Conservation (phyloP, 75 land plant genomes). For the Sequoia sempervirens region DNA sequence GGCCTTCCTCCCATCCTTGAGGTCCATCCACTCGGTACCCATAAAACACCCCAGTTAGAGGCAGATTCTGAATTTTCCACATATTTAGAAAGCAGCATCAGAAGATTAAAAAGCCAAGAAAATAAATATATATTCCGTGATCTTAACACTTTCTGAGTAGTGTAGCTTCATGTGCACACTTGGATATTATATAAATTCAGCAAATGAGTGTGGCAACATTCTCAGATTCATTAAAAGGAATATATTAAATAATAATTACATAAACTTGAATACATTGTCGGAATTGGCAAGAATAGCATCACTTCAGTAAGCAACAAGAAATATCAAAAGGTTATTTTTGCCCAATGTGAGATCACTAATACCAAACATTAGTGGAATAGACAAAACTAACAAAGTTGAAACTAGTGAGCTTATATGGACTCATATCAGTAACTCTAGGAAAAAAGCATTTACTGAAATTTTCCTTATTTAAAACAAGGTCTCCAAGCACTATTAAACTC, state of each 20-base stretch:
- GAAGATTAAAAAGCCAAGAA: not conserved
- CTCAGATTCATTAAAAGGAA: not conserved
- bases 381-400: not conserved
- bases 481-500: not conserved
- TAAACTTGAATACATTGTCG: not conserved
- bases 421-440: not conserved
- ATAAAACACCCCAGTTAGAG: slow-evolving; percentile 73
- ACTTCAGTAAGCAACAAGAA: not conserved
- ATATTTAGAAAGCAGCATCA: not conserved
- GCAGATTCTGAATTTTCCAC: slow-evolving; percentile 47
- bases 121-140: not conserved
- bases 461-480: not conserved
- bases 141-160: not conserved
- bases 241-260: not conserved
- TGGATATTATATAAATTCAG: not conserved
- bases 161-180: not conserved
- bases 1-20: slow-evolving; percentile 73
- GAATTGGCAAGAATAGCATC: not conserved
- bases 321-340: not conserved
- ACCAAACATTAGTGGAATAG: not conserved
- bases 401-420: not conserved
- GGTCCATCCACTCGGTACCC: slow-evolving; percentile 95
- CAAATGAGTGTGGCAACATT: not conserved
- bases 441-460: not conserved
- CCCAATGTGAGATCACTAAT: not conserved